Evolutionary conservation across 1,284 basidiomycete genomes (phyloP), one percentile per base, ranked within the genome.

Genomic region (Amylostereum areolatum): DNA sequence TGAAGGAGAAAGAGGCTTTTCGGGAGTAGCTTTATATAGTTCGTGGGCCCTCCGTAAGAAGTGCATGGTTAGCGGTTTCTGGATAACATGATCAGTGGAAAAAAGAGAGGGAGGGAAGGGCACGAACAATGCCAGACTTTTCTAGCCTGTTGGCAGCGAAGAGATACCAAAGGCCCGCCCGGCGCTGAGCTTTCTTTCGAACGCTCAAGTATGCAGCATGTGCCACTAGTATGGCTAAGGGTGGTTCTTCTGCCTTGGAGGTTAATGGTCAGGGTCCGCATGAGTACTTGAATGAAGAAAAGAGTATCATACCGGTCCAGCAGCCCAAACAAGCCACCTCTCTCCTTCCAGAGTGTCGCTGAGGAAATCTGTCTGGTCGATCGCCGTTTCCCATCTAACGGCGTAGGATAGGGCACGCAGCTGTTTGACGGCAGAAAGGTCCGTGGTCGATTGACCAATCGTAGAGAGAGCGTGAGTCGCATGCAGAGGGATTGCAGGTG

Each of bases 51-150:
- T 78, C 7, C 81, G 79, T 34, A 91, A 73, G 59, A 90, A 86
- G 60, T 85, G 79, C 74, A 88, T 83, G 1, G 89, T 89, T 46
- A 91, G 62, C 2, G 86, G 82, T 85, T 88, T 91, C 88, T 90
- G 57, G 43, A 40, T 28, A 28, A 37, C 18, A 45, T 18, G 31
- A 52, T 33, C 52, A 43, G 31, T 45, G 11, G 9, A 6, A 31
- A 48, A 43, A 33, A 51, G 35, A 18, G 18, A 39, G 50, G 27
- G 11, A 43, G 9, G 30, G n/a, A 18, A 29, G 27, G 18, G 44
- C 12, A 73, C 85, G 57, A 56, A 91, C 88, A 55, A 89, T 82
- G 28, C 88, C 88, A 56, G 80, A 83, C 66, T 87, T 90, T 62
- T 91, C 89, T 35, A 91, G 66, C 53, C 80, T 70, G 50, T 78